Conservation (phyloP, 179 eudicot species). For the Heliamphora pulchella region DNA sequence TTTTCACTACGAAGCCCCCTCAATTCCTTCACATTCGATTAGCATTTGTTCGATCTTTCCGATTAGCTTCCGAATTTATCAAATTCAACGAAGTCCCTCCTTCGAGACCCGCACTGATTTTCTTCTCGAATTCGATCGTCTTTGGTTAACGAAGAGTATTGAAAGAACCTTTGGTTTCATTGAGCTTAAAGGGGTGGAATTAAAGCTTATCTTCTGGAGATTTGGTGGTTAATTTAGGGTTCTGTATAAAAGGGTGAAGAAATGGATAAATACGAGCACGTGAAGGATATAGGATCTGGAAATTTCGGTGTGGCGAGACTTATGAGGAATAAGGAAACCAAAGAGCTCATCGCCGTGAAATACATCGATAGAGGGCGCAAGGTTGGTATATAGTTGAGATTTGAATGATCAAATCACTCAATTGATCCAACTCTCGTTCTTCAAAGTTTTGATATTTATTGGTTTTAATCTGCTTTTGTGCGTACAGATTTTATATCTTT, state of each 20-base stretch:
- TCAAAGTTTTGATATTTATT: not conserved
- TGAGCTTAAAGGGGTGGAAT: not conserved
- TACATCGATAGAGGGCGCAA: conserved; percentile 35
- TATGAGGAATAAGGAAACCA: conserved; percentile 40
- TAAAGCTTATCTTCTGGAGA: not conserved
- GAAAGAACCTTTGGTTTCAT: not conserved
- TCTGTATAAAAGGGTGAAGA: not conserved
- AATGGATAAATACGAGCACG: conserved; percentile 42
- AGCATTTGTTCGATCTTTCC: not conserved
- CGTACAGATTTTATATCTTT: not conserved
- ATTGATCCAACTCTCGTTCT: not conserved
- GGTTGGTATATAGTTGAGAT: conserved; percentile 15
- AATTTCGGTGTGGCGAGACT: conserved; percentile 46
- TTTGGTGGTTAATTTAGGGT: not conserved
- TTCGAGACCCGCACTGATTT: no score
- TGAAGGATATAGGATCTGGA: conserved; percentile 43
- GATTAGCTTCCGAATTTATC: not conserved
- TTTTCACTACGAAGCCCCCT: not conserved
- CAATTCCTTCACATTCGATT: not conserved
- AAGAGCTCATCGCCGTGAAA: conserved; percentile 39
- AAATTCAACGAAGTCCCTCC: not conserved
- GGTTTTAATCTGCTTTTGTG: not conserved
- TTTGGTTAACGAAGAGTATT: not conserved
- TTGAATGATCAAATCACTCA: not conserved
- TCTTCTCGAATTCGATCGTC: not conserved